phyloP scores from a whole-genome alignment of 1,139 yeast genomes.

The Casaregolazyma lundiana region DNA sequence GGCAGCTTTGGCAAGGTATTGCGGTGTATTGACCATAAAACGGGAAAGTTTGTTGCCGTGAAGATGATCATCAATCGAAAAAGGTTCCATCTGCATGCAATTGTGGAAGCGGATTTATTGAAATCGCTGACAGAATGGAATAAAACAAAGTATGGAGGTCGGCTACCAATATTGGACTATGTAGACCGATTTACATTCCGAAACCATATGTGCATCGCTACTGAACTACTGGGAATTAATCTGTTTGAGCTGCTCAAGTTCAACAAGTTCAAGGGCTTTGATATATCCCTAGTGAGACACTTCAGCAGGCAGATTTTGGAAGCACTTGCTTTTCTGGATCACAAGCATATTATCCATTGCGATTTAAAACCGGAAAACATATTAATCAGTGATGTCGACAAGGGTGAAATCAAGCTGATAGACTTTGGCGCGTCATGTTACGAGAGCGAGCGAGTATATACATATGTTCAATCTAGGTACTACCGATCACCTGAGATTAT shows the following conservation, averaged over 20 bases:
- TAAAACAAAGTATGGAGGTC: conserved; percentile 1
- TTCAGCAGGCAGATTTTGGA: conserved; percentile 54
- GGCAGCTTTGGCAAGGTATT: conserved; percentile 86
- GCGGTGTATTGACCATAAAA: conserved; percentile 64
- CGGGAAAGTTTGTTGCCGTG: conserved; percentile 55
- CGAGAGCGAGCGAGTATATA: conserved; percentile 79
- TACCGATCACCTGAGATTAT: conserved; percentile 91
- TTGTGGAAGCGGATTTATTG: conserved; percentile 69
- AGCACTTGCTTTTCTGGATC: conserved; percentile 60
- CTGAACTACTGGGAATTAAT: conserved; percentile 67
- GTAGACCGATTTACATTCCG: conserved; percentile 72
- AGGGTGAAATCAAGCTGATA: conserved; percentile 83
- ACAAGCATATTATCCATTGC: conserved; percentile 62
- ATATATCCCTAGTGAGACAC: conserved; percentile 44
- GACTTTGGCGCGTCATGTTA: conserved; percentile 98
- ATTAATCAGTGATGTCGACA: conserved; percentile 70
- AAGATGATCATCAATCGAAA: conserved; percentile 73
- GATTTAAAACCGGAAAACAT: conserved; percentile 96
- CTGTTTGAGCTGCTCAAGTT: conserved; percentile 62
- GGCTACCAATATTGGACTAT: conserved; percentile 41
- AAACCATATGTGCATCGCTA: conserved; percentile 77
- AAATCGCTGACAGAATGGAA: conserved; percentile 39
- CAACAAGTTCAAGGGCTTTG: conserved; percentile 58
- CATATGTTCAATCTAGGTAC: conserved; percentile 92
- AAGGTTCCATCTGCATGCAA: conserved; percentile 73